phyloP scores from a whole-genome alignment of 176 grass and related monocot genomes.

The Otatea glauca region DNA sequence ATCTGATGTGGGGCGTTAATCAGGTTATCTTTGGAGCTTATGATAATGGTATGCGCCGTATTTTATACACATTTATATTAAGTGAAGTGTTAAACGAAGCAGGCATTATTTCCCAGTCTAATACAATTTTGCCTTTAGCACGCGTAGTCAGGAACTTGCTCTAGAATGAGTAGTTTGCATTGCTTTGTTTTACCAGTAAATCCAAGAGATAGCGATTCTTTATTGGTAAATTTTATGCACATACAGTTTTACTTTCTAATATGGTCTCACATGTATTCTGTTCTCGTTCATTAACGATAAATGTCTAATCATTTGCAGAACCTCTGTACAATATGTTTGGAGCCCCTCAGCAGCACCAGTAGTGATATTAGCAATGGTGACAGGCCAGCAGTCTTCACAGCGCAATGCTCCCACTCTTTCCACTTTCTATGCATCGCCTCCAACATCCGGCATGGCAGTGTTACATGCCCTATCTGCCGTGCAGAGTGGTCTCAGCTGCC shows the following conservation, averaged over 20 bases:
- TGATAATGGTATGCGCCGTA: neutral
- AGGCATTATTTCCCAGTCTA: neutral
- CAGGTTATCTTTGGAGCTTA: conserved; percentile 2
- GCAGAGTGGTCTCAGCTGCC: conserved; percentile 92
- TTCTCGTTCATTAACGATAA: neutral
- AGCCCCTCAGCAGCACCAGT: conserved; percentile 54
- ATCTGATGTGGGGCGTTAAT: neutral
- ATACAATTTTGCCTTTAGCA: neutral
- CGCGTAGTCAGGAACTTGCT: neutral
- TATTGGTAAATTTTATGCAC: neutral
- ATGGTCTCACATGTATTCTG: neutral
- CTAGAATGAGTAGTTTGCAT: neutral
- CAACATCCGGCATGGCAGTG: conserved; percentile 85
- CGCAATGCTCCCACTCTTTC: conserved; percentile 83
- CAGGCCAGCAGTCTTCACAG: conserved; percentile 66
- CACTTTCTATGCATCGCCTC: conserved; percentile 91
- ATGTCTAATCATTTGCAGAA: conserved; percentile 54
- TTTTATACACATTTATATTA: neutral
- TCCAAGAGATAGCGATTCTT: neutral
- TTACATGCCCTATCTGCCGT: conserved; percentile 90
- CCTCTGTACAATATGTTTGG: conserved; percentile 90
- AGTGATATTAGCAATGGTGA: conserved; percentile 19
- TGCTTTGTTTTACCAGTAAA: neutral
- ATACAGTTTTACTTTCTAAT: conserved; percentile 13
- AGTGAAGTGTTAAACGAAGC: conserved; percentile 20